Evolutionary conservation across 2,329 filamentous ascomycete species (phyloP).

Genomic region (Cordyceps cateniannulata): DNA sequence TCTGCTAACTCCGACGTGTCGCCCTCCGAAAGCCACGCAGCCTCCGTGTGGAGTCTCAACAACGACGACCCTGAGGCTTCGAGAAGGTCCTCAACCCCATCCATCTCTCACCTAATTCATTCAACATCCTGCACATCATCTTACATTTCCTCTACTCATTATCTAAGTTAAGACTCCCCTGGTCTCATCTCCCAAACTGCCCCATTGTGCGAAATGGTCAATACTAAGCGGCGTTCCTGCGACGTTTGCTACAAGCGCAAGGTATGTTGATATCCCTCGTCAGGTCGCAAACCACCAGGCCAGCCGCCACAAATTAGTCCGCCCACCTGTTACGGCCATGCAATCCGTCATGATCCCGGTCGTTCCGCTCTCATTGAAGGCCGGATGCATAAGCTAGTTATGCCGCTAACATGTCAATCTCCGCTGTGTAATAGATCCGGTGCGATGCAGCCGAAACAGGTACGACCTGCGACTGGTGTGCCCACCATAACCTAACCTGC

Average conservation of each 20-base stretch:
- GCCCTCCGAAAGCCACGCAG: not conserved
- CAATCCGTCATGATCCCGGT: not conserved
- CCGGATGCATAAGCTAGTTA: not conserved
- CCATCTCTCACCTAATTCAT: not conserved
- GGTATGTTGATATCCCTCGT: slow-evolving; percentile 23
- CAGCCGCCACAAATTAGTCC: not conserved
- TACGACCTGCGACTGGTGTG: slow-evolving; percentile 42
- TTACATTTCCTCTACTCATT: not conserved
- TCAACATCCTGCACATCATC: not conserved
- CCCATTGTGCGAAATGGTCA: not conserved
- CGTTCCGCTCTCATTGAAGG: not conserved
- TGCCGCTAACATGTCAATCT: slow-evolving; percentile 11
- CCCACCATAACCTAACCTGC: slow-evolving; percentile 39
- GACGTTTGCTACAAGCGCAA: slow-evolving; percentile 44
- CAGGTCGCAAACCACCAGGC: not conserved
- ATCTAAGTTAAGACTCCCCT: not conserved
- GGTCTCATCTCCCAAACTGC: not conserved
- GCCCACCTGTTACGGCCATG: not conserved
- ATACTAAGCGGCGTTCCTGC: slow-evolving; percentile 29
- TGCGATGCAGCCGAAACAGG: slow-evolving; percentile 35
- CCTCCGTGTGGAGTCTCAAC: not conserved
- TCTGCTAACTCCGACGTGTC: not conserved
- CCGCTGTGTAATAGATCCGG: slow-evolving; percentile 35
- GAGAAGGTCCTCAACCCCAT: not conserved
- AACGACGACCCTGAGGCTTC: not conserved